Percentiles rank a stretch among this genome's conserved stretches.
These are phyloP conservation scores for Myxozyma geophila DNA, from an alignment of 805 yeast genomes.

Conservation along the genomic window DNA sequence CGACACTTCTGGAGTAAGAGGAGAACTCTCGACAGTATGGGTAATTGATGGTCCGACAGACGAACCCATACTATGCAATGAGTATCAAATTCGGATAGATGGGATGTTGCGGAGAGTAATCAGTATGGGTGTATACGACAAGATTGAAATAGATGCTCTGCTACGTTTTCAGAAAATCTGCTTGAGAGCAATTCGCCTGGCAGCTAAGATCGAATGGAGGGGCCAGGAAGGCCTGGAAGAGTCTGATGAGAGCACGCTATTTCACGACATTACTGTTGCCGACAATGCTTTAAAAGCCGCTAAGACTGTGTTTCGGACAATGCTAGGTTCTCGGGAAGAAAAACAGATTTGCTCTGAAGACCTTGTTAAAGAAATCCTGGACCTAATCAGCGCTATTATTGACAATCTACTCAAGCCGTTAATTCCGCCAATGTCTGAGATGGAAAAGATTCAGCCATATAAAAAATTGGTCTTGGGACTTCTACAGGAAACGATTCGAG, in stretches of 20 bases:
- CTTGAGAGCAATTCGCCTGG: conserved; percentile 20
- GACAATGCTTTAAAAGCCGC: conserved; percentile 29
- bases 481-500: conserved; percentile 28
- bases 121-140: conserved; percentile 1
- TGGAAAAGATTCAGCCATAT: conserved; percentile 5
- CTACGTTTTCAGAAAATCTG: conserved; percentile 29
- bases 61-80: conserved; percentile 26
- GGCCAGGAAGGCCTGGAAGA: conserved; percentile 11
- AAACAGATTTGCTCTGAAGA: conserved; percentile 35
- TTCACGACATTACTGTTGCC: not conserved
- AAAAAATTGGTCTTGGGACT: conserved; percentile 19
- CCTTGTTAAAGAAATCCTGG: conserved; percentile 25
- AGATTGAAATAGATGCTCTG: conserved; percentile 24
- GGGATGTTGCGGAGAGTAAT: conserved; percentile 18
- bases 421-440: conserved; percentile 21
- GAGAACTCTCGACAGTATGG: conserved; percentile 19
- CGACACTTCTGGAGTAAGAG: conserved; percentile 26
- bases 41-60: conserved; percentile 6
- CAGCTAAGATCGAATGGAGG: conserved; percentile 11
- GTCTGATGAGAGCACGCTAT: not conserved
- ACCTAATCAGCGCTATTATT: conserved; percentile 16
- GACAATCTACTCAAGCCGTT: conserved; percentile 24
- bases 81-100: conserved; percentile 23
- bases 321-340: conserved; percentile 28
- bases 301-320: conserved; percentile 23